These are phyloP conservation scores for Coemansia sp. DNA, from an alignment of 192 early-diverging fungal species.

Conservation along the genomic window DNA sequence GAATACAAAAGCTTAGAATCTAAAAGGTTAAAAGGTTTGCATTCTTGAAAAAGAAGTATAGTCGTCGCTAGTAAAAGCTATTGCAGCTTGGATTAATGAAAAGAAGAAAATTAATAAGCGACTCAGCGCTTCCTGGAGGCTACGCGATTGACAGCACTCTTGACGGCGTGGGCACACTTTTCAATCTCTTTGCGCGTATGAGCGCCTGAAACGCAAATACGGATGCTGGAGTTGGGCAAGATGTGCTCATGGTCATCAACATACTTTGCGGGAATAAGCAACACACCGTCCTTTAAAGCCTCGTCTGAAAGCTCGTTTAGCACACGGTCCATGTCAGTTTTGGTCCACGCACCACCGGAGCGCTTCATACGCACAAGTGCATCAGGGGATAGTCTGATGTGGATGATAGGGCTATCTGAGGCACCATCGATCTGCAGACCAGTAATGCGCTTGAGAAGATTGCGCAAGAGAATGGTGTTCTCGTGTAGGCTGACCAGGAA, in stretches of 20 bases:
- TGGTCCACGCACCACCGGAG: slow-evolving; percentile 54
- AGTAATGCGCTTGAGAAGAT: slow-evolving; percentile 55
- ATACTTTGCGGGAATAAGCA: slow-evolving; percentile 88
- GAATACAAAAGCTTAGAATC: no score
- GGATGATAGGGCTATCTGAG: slow-evolving; percentile 68
- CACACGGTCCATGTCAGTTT: slow-evolving; percentile 54
- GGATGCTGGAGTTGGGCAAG: slow-evolving; percentile 77
- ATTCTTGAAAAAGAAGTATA: no score
- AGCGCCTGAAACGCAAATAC: slow-evolving; percentile 72
- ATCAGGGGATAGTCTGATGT: slow-evolving; percentile 64
- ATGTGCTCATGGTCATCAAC: slow-evolving; percentile 76
- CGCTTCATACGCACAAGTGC: slow-evolving; percentile 68
- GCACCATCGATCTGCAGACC: slow-evolving; percentile 57
- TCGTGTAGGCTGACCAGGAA: slow-evolving; percentile 60
- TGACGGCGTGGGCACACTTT: slow-evolving; percentile 75
- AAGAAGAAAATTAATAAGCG: not conserved
- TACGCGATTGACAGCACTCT: slow-evolving; percentile 62
- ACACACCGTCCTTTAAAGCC: slow-evolving; percentile 74
- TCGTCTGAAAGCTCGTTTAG: slow-evolving; percentile 84
- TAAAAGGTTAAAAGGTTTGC: no score
- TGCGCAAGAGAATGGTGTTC: slow-evolving; percentile 65
- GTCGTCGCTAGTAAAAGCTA: no score
- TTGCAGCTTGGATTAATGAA: not conserved
- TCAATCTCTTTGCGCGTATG: slow-evolving; percentile 84
- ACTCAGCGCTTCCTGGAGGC: slow-evolving; percentile 52